phyloP scores from a whole-genome alignment of 352 stramenopile genomes.

The Phytophthora litchii region DNA sequence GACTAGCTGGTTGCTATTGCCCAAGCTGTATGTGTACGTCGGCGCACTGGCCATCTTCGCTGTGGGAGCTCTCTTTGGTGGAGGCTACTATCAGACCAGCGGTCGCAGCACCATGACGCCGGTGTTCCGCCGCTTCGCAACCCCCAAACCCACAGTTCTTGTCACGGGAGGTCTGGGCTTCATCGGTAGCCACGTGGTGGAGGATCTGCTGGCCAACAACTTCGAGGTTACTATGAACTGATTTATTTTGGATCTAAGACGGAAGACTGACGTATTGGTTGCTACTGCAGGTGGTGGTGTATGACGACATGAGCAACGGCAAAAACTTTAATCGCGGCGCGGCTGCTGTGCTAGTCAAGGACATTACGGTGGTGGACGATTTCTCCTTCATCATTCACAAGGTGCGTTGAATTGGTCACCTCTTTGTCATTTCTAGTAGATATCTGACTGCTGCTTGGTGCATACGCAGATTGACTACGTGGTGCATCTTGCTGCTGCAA shows the following conservation, averaged over 20 bases:
- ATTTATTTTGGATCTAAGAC: slow-evolving; percentile 9
- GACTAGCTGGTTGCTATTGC: slow-evolving; percentile 75
- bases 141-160: slow-evolving; percentile 61
- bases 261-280: slow-evolving; percentile 3
- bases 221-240: slow-evolving; percentile 55
- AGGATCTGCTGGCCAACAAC: slow-evolving; percentile 75
- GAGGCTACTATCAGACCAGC: slow-evolving; percentile 62
- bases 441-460: slow-evolving; percentile 9
- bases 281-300: slow-evolving; percentile 72
- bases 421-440: background rate
- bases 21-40: slow-evolving; percentile 74
- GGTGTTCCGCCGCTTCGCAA: slow-evolving; percentile 32
- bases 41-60: slow-evolving; percentile 69
- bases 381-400: slow-evolving; percentile 84
- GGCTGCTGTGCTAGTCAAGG: slow-evolving; percentile 81
- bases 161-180: slow-evolving; percentile 85
- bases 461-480: slow-evolving; percentile 74
- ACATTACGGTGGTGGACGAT: slow-evolving; percentile 83
- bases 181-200: slow-evolving; percentile 87
- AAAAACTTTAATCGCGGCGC: slow-evolving; percentile 83
- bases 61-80: slow-evolving; percentile 68
- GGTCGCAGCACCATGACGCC: slow-evolving; percentile 32
- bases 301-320: slow-evolving; percentile 90
- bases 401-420: slow-evolving; percentile 27
- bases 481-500: slow-evolving; percentile 81